A percentile compares a stretch with the other conserved stretches of the same genome.
Conservation (phyloP, 2,329 filamentous ascomycete species). For the Truncatella angustata region DNA sequence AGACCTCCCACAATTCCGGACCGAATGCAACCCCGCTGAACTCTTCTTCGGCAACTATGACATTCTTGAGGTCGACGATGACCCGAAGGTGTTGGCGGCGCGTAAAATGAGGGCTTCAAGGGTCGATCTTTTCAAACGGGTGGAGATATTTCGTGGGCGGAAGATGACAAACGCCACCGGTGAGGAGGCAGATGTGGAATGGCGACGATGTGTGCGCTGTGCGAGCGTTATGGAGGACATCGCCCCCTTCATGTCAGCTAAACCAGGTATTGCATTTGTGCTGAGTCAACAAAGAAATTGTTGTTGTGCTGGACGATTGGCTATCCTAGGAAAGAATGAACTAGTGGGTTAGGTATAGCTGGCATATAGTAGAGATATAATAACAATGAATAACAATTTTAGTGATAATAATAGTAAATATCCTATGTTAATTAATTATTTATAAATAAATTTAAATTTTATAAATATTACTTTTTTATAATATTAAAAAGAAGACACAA, state of each 20-base stretch:
- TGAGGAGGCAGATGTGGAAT: conserved; percentile 19
- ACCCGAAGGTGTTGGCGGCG: conserved; percentile 44
- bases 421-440: no score
- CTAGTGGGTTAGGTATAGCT: conserved; percentile 7
- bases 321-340: conserved; percentile 32
- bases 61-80: conserved; percentile 65
- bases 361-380: not conserved
- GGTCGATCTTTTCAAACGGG: conserved; percentile 58
- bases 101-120: conserved; percentile 36
- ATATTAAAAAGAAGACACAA: no score
- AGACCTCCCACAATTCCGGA: conserved; percentile 57
- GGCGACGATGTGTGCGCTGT: conserved; percentile 58
- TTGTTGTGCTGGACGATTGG: conserved; percentile 54
- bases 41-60: conserved; percentile 73
- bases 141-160: conserved; percentile 50
- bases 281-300: conserved; percentile 55
- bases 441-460: no score
- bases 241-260: conserved; percentile 27
- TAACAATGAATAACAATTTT: no score
- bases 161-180: conserved; percentile 11
- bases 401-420: no score
- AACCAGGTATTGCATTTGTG: conserved; percentile 52
- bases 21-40: conserved; percentile 60
- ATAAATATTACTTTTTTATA: no score
- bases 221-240: conserved; percentile 65